Evolutionary conservation across 495 filamentous ascomycete genomes (phyloP).

Genomic region (Bombardia bombarda): DNA sequence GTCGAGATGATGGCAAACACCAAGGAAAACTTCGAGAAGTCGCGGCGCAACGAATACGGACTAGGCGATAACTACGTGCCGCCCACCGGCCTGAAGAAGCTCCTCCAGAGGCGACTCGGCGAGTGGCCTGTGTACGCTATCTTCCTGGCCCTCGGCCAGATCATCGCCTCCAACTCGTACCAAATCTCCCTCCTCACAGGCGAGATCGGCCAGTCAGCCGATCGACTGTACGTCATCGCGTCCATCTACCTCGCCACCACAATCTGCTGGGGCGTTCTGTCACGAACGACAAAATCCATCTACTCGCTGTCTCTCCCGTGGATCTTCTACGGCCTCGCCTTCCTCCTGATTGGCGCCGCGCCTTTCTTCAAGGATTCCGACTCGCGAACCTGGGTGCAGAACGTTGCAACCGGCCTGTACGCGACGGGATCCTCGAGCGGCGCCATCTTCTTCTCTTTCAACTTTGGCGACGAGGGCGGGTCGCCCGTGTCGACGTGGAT

Average conservation of each 20-base stretch:
- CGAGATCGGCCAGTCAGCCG: slow-evolving; percentile 45
- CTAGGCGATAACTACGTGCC: slow-evolving; percentile 55
- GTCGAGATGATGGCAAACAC: slow-evolving; percentile 31
- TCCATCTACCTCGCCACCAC: slow-evolving; percentile 49
- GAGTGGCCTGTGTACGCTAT: slow-evolving; percentile 66
- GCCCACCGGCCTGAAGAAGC: slow-evolving; percentile 51
- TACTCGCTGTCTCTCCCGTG: slow-evolving; percentile 41
- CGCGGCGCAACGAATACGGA: slow-evolving; percentile 41
- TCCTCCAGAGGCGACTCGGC: slow-evolving; percentile 18
- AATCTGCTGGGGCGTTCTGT: slow-evolving; percentile 36
- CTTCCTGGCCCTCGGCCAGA: slow-evolving; percentile 56
- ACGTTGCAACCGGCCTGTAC: slow-evolving; percentile 51
- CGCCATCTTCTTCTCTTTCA: slow-evolving; percentile 56
- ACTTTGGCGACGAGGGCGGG: slow-evolving; percentile 54
- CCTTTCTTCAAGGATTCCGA: slow-evolving; percentile 35
- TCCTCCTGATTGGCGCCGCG: slow-evolving; percentile 54
- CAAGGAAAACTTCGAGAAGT: slow-evolving; percentile 5
- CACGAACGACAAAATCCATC: slow-evolving; percentile 6
- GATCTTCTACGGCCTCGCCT: slow-evolving; percentile 52
- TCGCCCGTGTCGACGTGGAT: slow-evolving; percentile 54
- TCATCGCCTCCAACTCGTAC: slow-evolving; percentile 55
- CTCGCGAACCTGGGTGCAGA: slow-evolving; percentile 45
- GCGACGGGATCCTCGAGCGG: slow-evolving; percentile 52
- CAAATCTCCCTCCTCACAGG: slow-evolving; percentile 56
- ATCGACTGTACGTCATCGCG: slow-evolving; percentile 50